Base-by-base conservation (phyloP, 2,329 filamentous ascomycete genomes). In the Aschersonia sp. region DNA sequence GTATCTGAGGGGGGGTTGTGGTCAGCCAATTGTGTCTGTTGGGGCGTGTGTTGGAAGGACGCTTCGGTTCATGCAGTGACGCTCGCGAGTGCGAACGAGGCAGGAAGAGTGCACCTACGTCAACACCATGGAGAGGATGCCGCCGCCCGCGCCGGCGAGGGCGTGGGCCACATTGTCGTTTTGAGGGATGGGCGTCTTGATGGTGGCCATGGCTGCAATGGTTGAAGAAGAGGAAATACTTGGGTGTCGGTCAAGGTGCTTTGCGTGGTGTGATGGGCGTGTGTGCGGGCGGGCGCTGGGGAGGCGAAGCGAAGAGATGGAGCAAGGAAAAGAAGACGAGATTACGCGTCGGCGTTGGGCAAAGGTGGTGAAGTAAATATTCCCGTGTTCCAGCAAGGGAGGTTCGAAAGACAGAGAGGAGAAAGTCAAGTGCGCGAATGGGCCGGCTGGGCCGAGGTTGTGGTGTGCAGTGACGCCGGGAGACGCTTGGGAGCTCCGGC, bases 121-220 rank as follows among this genome's bases (percentile, higher is more conserved):
- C 66, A 98, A 70, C 57, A 89, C 78, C 88, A 97, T 98, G 56
- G 92, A 95, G 50, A 97, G 71, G 50, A 98, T 83, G 51, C 92
- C 92, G 56, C 92, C 92, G 56, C 92, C 92, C 46, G 89, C 87
- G 55, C 91, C 91, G 49, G 89, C 87, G 50, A 97, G 78, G 51
- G 91, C 91, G 70, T 97, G 91, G 49, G 91, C 89, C 61, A 97
- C 88, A 73, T 96, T 96, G 74, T 97, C 91, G 63, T 89, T 92
- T 60, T 94, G 88, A 52, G 89, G 87, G 44, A 84, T 70, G 44
- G 80, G 77, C 44, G 81, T 72, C 56, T 83, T 83, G 47, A 74
- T 20, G 20, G 20, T 20, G 20, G 20, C 20, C 20, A 20, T 20
- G 1, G 20, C 20, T 20, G 20, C 20, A 20, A 20, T 20, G 20